Conservation (phyloP, 257 asterid species). For the Paulownia fortunei region DNA sequence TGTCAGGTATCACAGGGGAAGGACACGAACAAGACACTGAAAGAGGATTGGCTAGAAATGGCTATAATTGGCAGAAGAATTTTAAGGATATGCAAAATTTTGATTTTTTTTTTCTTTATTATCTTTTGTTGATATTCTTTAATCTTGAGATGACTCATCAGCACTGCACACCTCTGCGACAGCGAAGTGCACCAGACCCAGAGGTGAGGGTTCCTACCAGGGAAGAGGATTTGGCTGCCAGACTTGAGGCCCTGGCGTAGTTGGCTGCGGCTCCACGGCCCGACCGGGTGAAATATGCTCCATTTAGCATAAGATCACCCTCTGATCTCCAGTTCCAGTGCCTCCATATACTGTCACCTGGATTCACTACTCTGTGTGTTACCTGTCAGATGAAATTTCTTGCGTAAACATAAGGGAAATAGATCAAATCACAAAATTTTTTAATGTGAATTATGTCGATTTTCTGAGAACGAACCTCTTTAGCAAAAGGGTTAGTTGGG, state of each 20-base stretch:
- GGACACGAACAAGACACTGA: neutral
- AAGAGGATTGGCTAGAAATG: neutral
- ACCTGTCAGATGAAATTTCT: constrained; percentile 46
- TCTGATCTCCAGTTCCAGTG: constrained; percentile 96
- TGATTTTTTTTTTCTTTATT: neutral
- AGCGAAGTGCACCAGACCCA: constrained; percentile 68
- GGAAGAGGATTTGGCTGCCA: constrained; percentile 84
- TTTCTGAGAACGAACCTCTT: constrained; percentile 55
- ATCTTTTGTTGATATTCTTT: neutral
- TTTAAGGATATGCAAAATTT: neutral
- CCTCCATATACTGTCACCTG: constrained; percentile 53
- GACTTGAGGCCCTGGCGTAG: constrained; percentile 91
- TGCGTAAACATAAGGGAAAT: neutral
- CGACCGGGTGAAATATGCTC: constrained; percentile 78
- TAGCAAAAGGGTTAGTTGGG: constrained; percentile 75
- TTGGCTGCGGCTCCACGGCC: constrained; percentile 72
- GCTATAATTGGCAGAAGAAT: neutral
- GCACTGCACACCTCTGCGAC: constrained; percentile 65
- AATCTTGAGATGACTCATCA: constrained; percentile 23
- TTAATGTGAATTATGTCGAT: neutral
- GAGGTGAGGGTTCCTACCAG: constrained; percentile 72
- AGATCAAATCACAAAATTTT: neutral
- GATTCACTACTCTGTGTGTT: constrained; percentile 64
- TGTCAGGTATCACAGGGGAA: neutral
- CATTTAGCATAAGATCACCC: constrained; percentile 91